phyloP scores from a whole-genome alignment of 805 yeast species.

The Starmerella cellae region DNA sequence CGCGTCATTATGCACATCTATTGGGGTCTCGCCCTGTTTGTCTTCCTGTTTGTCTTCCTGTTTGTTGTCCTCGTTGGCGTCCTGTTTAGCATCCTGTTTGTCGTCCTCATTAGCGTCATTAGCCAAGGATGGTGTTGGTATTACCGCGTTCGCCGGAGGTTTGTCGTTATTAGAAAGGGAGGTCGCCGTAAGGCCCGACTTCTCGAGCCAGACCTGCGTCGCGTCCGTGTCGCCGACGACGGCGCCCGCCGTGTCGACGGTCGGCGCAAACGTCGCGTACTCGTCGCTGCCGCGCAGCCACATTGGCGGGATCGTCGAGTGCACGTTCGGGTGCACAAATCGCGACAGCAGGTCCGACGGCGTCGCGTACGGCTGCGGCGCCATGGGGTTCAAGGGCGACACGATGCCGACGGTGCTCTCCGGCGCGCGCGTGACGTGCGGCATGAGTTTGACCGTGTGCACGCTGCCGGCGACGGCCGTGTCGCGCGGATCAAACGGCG shows the following conservation, averaged over 20 bases:
- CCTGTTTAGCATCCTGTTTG: background rate
- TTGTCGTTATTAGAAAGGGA: background rate
- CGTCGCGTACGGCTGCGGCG: slow-evolving; percentile 39
- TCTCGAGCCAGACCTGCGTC: slow-evolving; percentile 15
- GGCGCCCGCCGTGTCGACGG: slow-evolving; percentile 45
- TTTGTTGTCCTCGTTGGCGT: background rate
- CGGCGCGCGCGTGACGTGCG: slow-evolving; percentile 32
- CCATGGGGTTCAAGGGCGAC: slow-evolving; percentile 33
- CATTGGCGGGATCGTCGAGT: slow-evolving; percentile 45
- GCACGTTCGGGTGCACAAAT: slow-evolving; percentile 28
- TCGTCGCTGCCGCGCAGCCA: slow-evolving; percentile 45
- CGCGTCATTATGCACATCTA: too few relatives aligned
- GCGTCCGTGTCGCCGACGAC: slow-evolving; percentile 17
- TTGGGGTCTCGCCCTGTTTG: too few relatives aligned
- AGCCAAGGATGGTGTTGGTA: background rate
- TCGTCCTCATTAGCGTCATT: background rate
- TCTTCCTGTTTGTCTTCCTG: background rate
- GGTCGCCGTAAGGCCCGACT: slow-evolving; percentile 1
- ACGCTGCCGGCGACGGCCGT: slow-evolving; percentile 56
- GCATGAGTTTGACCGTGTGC: slow-evolving; percentile 52
- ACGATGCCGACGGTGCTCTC: slow-evolving; percentile 30
- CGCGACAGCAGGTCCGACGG: slow-evolving; percentile 39
- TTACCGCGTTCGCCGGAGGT: background rate
- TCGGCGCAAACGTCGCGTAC: slow-evolving; percentile 51
- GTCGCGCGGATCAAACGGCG: slow-evolving; percentile 63